phyloP scores from a whole-genome alignment of 768 basidiomycete species.

The Hericium alpestre region DNA sequence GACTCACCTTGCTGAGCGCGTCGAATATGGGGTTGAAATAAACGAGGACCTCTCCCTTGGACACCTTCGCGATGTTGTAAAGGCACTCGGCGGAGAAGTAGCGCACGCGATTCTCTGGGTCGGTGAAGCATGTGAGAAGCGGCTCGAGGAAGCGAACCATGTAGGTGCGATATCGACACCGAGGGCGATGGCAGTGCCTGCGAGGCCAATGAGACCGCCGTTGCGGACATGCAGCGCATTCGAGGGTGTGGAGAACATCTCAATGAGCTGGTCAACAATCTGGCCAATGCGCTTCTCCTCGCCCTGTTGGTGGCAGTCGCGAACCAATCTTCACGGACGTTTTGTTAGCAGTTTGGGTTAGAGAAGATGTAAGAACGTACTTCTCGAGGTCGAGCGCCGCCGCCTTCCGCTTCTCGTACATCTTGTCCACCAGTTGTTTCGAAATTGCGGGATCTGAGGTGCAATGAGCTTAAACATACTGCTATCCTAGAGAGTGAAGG shows the following conservation, averaged over 20 bases:
- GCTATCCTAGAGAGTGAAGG: neutral
- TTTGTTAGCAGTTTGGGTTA: neutral
- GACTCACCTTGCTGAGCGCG: conserved; percentile 82
- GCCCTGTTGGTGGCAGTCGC: conserved; percentile 74
- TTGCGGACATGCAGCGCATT: conserved; percentile 87
- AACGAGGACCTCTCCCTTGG: conserved; percentile 90
- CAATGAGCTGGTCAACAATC: conserved; percentile 90
- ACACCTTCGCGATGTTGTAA: conserved; percentile 97
- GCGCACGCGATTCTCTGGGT: conserved; percentile 87
- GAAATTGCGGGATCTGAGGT: conserved; percentile 57
- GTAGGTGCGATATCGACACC: conserved; percentile 90
- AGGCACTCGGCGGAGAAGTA: conserved; percentile 98
- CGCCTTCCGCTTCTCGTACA: conserved; percentile 93
- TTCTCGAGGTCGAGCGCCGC: conserved; percentile 95
- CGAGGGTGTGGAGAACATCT: conserved; percentile 77
- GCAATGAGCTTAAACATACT: neutral
- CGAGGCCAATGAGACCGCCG: conserved; percentile 91
- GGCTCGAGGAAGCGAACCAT: conserved; percentile 89
- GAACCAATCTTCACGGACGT: conserved; percentile 51
- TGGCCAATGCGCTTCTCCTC: conserved; percentile 73
- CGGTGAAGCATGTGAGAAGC: conserved; percentile 83
- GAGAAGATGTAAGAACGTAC: conserved; percentile 28
- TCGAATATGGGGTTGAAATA: conserved; percentile 99
- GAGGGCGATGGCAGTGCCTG: conserved; percentile 93
- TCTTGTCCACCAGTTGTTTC: conserved; percentile 81